These are phyloP conservation scores for Paxillus rubicundulus DNA, from an alignment of 768 basidiomycete genomes.

Conservation along the genomic window DNA sequence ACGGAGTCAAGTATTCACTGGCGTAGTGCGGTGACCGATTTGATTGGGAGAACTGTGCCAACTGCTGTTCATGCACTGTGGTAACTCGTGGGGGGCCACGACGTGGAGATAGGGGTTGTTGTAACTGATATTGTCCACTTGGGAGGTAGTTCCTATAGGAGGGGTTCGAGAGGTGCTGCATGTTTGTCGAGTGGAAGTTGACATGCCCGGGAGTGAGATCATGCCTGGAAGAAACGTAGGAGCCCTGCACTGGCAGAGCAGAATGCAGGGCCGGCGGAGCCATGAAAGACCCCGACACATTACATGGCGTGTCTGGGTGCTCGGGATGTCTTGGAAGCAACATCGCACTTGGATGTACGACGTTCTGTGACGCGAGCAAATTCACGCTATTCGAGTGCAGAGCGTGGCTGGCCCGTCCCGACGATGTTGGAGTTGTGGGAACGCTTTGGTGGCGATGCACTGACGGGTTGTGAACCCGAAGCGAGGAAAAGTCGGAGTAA, in stretches of 20 bases:
- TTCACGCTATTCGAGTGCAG: too few relatives aligned
- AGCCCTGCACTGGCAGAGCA: not conserved
- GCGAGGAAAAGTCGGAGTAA: not conserved
- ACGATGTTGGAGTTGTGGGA: not conserved
- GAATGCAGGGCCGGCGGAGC: not conserved
- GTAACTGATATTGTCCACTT: conserved; percentile 1
- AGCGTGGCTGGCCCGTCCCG: not conserved
- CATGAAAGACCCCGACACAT: not conserved
- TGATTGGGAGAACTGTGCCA: not conserved
- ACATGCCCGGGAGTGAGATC: conserved; percentile 1
- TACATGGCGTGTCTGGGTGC: not conserved
- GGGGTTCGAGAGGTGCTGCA: not conserved
- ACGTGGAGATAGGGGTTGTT: not conserved
- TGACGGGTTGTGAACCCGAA: conserved; percentile 1
- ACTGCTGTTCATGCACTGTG: not conserved
- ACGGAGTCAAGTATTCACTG: not conserved
- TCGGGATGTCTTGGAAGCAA: not conserved
- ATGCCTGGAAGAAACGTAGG: not conserved
- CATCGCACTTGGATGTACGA: not conserved
- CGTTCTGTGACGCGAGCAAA: not conserved
- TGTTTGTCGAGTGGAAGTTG: not conserved
- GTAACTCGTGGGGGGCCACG: conserved; percentile 6
- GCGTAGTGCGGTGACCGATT: not conserved
- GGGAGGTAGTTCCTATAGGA: not conserved
- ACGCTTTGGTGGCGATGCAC: not conserved